Evolutionary conservation across 140 eudicot genomes (phyloP).

Genomic region (Erigeron philadelphicus): DNA sequence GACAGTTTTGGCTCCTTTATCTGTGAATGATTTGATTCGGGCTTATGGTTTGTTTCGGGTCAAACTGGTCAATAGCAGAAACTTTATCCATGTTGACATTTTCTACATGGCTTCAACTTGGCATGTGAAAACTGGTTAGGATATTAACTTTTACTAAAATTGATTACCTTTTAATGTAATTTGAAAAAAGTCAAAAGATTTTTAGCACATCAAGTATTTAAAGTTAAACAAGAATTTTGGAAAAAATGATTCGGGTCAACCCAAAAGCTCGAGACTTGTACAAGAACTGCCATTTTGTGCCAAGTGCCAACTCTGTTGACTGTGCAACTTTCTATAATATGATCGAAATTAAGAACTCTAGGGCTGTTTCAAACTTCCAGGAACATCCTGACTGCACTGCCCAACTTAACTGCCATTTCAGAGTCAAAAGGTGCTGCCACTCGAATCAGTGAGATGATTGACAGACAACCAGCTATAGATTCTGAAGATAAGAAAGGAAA

Average conservation of each 20-base stretch:
- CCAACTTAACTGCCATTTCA: slow-evolving; percentile 36
- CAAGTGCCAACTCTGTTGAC: neutral
- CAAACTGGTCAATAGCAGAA: neutral
- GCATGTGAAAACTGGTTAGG: no score
- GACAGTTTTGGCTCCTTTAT: no score
- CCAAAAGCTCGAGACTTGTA: neutral
- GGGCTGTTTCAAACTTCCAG: slow-evolving; percentile 21
- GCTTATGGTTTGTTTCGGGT: neutral
- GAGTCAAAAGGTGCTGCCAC: slow-evolving; percentile 44
- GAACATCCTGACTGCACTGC: slow-evolving; percentile 42
- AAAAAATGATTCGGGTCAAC: neutral
- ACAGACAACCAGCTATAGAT: slow-evolving; percentile 27
- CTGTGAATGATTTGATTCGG: no score
- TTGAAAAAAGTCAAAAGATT: no score
- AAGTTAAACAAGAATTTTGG: neutral
- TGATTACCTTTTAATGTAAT: no score
- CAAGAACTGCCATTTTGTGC: neutral
- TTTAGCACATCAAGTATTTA: neutral
- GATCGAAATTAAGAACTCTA: slow-evolving; percentile 6
- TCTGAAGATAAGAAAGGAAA: slow-evolving; percentile 39
- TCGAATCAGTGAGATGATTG: slow-evolving; percentile 42
- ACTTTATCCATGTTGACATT: no score
- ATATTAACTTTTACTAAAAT: no score
- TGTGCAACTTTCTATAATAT: neutral
- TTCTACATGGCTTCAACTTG: no score